Conservation (phyloP, 768 basidiomycete genomes). For the Hypholoma fasciculare region DNA sequence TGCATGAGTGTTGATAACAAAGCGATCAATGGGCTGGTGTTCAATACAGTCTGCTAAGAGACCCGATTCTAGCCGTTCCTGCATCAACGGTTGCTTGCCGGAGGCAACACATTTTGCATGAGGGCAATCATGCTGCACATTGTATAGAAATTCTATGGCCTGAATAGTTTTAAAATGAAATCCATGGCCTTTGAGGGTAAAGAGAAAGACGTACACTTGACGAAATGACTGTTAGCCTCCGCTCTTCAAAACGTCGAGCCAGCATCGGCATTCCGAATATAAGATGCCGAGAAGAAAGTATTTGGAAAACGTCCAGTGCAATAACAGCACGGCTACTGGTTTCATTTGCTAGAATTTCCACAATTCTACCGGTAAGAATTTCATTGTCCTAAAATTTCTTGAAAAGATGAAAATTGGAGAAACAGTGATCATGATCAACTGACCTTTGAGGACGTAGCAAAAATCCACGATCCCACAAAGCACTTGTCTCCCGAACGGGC, state of each 20-base stretch:
- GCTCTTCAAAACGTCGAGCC: conserved; percentile 7
- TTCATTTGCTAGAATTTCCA: conserved; percentile 17
- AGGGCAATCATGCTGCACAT: conserved; percentile 23
- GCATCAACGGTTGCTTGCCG: conserved; percentile 9
- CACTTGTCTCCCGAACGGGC: conserved; percentile 17
- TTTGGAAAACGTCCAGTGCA: conserved; percentile 18
- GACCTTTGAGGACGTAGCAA: conserved; percentile 16
- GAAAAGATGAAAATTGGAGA: no score
- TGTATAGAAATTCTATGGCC: conserved; percentile 16
- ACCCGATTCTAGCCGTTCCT: conserved; percentile 6
- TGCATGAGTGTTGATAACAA: conserved; percentile 17
- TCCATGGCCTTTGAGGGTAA: not conserved
- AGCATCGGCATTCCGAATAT: conserved; percentile 22
- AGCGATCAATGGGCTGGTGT: conserved; percentile 12
- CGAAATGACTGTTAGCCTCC: conserved; percentile 8
- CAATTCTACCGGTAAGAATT: conserved; percentile 15
- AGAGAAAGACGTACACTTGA: conserved; percentile 8
- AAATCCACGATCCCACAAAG: conserved; percentile 23
- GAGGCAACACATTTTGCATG: conserved; percentile 11
- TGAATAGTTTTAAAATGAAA: not conserved
- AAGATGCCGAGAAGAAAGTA: conserved; percentile 11
- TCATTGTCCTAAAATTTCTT: not conserved
- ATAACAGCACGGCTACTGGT: conserved; percentile 5
- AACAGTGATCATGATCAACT: not conserved
- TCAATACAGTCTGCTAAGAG: conserved; percentile 3